Evolutionary conservation across 345 rosid species (phyloP).

Genomic region (Dipteronia dyeriana): DNA sequence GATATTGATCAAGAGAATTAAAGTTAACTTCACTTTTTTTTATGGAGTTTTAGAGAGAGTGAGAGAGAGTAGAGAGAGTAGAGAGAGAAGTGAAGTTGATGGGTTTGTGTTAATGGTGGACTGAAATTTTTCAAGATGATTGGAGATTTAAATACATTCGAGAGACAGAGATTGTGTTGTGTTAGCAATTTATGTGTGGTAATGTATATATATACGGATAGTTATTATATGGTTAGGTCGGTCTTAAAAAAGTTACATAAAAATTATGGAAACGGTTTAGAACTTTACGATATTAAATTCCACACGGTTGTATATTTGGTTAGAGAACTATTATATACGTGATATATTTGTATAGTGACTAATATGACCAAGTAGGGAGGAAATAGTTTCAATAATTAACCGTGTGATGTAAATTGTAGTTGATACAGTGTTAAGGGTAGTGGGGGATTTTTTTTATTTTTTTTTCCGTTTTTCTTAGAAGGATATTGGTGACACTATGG

Average conservation of each 20-base stretch:
- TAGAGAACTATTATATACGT: too few relatives aligned
- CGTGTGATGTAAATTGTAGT: background rate
- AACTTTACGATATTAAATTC: too few relatives aligned
- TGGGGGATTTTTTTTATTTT: background rate
- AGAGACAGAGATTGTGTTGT: background rate
- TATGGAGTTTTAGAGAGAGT: background rate
- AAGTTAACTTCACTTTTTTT: background rate
- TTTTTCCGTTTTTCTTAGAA: background rate
- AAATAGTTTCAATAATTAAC: background rate
- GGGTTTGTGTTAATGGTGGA: conserved; percentile 2
- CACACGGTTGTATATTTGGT: too few relatives aligned
- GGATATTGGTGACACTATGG: background rate
- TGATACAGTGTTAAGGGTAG: background rate
- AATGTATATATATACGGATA: too few relatives aligned
- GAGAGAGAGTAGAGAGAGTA: background rate
- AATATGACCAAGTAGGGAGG: background rate
- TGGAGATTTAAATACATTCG: conserved; percentile 13
- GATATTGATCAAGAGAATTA: background rate
- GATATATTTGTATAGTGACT: background rate
- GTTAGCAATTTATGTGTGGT: background rate
- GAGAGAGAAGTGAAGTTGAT: background rate
- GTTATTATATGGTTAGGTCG: too few relatives aligned
- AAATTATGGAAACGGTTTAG: too few relatives aligned
- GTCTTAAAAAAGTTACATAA: too few relatives aligned
- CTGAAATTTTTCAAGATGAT: background rate